phyloP scores from a whole-genome alignment of 2,329 filamentous ascomycete species.

The Thermochaetoides dissita region DNA sequence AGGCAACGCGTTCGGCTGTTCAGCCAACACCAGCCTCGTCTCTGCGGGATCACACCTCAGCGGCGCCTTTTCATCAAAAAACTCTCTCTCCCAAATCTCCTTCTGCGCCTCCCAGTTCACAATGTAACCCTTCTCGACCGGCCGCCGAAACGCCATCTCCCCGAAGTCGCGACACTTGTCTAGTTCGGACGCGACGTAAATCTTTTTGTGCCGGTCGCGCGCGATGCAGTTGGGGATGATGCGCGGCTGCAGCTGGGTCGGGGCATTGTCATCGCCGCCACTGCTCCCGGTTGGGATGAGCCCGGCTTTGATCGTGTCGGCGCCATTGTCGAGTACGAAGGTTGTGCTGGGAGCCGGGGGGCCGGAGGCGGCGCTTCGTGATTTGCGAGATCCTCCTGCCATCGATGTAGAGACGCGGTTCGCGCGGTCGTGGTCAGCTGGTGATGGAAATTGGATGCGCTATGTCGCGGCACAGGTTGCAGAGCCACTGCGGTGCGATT shows the following conservation, averaged over 20 bases:
- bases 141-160: slow-evolving; percentile 72
- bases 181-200: slow-evolving; percentile 69
- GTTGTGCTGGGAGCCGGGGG: slow-evolving; percentile 48
- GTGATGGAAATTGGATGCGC: neutral
- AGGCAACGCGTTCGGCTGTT: slow-evolving; percentile 71
- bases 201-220: slow-evolving; percentile 62
- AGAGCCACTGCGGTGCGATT: neutral
- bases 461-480: neutral
- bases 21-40: slow-evolving; percentile 72
- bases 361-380: slow-evolving; percentile 29
- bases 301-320: slow-evolving; percentile 80
- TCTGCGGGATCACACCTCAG: slow-evolving; percentile 61
- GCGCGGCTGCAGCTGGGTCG: slow-evolving; percentile 40
- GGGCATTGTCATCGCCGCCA: slow-evolving; percentile 16
- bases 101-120: slow-evolving; percentile 96
- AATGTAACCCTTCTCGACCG: slow-evolving; percentile 86
- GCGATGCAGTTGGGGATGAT: slow-evolving; percentile 81
- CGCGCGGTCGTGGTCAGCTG: neutral
- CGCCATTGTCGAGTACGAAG: slow-evolving; percentile 87
- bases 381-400: slow-evolving; percentile 25
- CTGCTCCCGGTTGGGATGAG: slow-evolving; percentile 32
- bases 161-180: slow-evolving; percentile 74
- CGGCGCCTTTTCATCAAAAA: slow-evolving; percentile 57
- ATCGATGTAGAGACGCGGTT: neutral
- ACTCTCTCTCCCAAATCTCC: slow-evolving; percentile 86